Percentiles rank a stretch among this genome's conserved stretches.
Conservation (phyloP, 2,329 filamentous ascomycete genomes). For the Trichoderma polysporum region DNA sequence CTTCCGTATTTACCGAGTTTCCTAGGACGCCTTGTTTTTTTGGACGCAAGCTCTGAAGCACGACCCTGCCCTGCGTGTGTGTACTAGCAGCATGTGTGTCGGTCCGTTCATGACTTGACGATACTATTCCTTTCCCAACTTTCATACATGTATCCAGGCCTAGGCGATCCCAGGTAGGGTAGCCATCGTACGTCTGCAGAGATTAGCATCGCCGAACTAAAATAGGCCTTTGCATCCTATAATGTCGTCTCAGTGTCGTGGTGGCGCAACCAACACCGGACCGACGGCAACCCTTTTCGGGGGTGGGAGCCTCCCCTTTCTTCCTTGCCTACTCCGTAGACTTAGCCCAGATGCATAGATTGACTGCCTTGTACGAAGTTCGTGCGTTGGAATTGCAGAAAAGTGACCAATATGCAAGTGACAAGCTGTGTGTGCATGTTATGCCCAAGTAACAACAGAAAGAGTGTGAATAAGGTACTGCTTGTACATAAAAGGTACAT, state of each 20-base stretch:
- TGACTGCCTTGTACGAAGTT: background rate
- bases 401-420: background rate
- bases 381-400: background rate
- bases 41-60: background rate
- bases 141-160: background rate
- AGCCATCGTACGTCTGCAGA: background rate
- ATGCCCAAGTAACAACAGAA: background rate
- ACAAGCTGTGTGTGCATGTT: background rate
- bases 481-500: background rate
- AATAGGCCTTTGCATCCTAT: background rate
- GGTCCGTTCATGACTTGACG: background rate
- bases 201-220: background rate
- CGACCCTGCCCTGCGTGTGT: background rate
- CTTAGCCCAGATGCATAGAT: background rate
- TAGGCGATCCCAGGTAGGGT: background rate
- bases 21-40: background rate
- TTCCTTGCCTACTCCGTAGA: background rate
- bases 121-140: too few relatives aligned
- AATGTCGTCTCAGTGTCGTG: background rate
- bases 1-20: background rate
- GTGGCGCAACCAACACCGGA: slow-evolving; percentile 13
- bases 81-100: background rate
- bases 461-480: background rate
- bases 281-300: background rate
- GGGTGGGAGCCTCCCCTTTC: background rate